Conservation (phyloP, 768 basidiomycete genomes). For the Tricholoma terreum region DNA sequence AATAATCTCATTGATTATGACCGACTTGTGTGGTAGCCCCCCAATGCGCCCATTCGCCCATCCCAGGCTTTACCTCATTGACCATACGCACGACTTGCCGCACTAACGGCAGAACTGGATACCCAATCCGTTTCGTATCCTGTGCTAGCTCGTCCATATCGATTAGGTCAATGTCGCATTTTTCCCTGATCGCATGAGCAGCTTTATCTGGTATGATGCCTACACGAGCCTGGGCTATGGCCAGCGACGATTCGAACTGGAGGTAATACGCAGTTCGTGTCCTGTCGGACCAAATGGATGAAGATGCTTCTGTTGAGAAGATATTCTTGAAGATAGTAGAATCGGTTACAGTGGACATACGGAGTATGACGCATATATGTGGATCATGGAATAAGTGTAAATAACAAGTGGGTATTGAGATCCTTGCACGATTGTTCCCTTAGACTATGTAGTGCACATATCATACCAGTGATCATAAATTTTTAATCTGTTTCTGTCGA, state of each 20-base stretch:
- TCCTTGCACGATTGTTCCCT: background rate
- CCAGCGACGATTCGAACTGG: conserved; percentile 30
- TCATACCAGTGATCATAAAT: background rate
- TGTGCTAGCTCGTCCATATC: conserved; percentile 35
- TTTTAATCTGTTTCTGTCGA: background rate
- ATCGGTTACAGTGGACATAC: conserved; percentile 33
- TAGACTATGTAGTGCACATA: conserved; percentile 2
- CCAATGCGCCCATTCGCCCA: conserved; percentile 48
- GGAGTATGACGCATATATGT: too few relatives aligned
- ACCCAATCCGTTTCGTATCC: conserved; percentile 42
- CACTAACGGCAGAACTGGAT: conserved; percentile 43
- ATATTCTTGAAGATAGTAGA: conserved; percentile 37
- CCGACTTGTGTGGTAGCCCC: conserved; percentile 47
- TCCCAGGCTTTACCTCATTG: conserved; percentile 28
- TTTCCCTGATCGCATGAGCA: conserved; percentile 31
- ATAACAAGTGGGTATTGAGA: too few relatives aligned
- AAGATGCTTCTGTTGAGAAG: conserved; percentile 36
- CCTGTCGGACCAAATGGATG: conserved; percentile 41
- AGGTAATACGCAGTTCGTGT: conserved; percentile 32
- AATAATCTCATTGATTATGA: background rate
- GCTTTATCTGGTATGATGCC: conserved; percentile 38
- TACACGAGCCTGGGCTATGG: conserved; percentile 35
- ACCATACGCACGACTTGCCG: conserved; percentile 40
- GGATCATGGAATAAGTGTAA: too few relatives aligned
- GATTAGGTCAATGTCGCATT: conserved; percentile 35